Percentiles rank a stretch among this genome's conserved stretches.
Evolutionary conservation across 108 stramenopile species (phyloP).

Genomic region (Nitzschia sp.): DNA sequence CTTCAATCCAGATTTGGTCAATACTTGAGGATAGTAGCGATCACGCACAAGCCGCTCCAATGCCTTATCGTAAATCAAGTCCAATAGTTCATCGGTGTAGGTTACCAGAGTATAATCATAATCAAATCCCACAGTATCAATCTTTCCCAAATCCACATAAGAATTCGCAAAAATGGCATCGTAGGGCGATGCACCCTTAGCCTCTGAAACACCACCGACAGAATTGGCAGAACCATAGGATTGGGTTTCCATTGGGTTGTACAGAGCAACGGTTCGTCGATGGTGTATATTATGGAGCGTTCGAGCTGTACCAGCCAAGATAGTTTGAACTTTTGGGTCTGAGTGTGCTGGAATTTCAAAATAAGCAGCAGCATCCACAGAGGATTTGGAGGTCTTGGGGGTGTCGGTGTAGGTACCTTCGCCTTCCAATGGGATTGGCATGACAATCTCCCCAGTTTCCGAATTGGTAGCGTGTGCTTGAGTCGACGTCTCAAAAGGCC

Average conservation of each 20-base stretch:
- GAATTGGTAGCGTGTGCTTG: too few species aligned
- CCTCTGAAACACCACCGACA: too few species aligned
- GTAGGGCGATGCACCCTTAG: conserved; percentile 6
- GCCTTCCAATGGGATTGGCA: too few species aligned
- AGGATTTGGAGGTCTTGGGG: too few species aligned
- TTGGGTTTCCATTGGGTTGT: too few species aligned
- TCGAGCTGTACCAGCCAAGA: conserved; percentile 56
- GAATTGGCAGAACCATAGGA: too few species aligned
- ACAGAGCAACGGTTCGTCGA: background rate
- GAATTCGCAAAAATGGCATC: conserved; percentile 86
- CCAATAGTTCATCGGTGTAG: conserved; percentile 80
- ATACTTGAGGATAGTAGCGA: conserved; percentile 83
- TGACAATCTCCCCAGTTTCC: too few species aligned
- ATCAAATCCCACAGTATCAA: conserved; percentile 93
- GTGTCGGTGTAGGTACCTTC: too few species aligned
- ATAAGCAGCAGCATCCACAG: background rate
- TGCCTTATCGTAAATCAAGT: conserved; percentile 92
- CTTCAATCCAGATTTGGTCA: conserved; percentile 58
- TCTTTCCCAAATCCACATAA: conserved; percentile 88
- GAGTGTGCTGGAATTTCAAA: conserved; percentile 60
- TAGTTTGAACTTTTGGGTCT: conserved; percentile 49
- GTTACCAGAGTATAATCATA: conserved; percentile 96
- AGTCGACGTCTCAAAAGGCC: too few species aligned
- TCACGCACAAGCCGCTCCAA: conserved; percentile 80
- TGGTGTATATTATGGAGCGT: conserved; percentile 54